phyloP scores from a whole-genome alignment of 2,329 filamentous ascomycete species.

The Cadophora luteo-olivacea region DNA sequence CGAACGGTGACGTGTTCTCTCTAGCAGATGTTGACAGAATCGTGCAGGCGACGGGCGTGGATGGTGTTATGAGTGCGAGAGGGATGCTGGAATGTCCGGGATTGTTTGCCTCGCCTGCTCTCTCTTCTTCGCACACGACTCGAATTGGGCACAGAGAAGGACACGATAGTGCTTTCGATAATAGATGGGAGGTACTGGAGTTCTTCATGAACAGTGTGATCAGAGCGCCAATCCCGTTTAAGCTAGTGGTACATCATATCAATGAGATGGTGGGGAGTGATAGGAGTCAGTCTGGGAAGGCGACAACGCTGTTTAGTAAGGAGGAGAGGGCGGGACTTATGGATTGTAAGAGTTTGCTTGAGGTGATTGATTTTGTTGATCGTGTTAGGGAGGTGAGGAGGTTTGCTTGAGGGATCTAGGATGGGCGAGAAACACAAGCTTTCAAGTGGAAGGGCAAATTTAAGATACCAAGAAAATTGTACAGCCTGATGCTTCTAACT shows the following conservation, averaged over 20 bases:
- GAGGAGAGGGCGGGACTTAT: constrained; percentile 60
- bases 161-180: too few species aligned
- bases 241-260: constrained; percentile 69
- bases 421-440: too few species aligned
- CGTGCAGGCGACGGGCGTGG: constrained; percentile 51
- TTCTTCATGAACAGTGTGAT: constrained; percentile 65
- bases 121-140: background rate
- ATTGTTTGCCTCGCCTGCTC: constrained; percentile 59
- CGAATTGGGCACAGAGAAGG: too few species aligned
- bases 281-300: constrained; percentile 58
- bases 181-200: constrained; percentile 68
- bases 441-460: too few species aligned
- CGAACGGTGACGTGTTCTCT: constrained; percentile 74
- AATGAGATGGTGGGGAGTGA: constrained; percentile 69
- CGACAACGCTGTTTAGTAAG: constrained; percentile 53
- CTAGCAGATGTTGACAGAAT: constrained; percentile 47
- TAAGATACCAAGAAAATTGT: too few species aligned
- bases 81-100: constrained; percentile 72
- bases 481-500: too few species aligned
- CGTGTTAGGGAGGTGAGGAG: constrained; percentile 48
- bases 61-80: constrained; percentile 74
- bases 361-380: constrained; percentile 67
- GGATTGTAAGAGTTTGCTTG: constrained; percentile 58
- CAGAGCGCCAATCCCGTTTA: constrained; percentile 64
- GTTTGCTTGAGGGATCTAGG: too few species aligned